Percentiles rank a stretch among this genome's conserved stretches.
Evolutionary conservation across 441 rosid species (phyloP).

Genomic region (Brassica hybrid): DNA sequence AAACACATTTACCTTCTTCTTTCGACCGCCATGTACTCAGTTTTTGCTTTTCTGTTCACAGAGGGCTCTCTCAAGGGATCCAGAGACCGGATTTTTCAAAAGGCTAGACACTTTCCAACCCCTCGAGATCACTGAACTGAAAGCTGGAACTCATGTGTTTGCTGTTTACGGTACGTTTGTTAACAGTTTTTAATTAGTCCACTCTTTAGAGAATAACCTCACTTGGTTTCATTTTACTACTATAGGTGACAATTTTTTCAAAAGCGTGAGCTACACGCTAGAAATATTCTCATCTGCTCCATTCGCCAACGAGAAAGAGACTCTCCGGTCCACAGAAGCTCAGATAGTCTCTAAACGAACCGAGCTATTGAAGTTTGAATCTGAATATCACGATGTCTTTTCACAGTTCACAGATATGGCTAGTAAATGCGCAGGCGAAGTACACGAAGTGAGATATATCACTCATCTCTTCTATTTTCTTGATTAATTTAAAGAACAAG

Average conservation of each 20-base stretch:
- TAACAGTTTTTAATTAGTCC: conserved; percentile 4
- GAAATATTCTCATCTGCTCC: conserved; percentile 88
- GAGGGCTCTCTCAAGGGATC: conserved; percentile 86
- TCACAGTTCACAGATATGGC: conserved; percentile 93
- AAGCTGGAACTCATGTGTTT: conserved; percentile 81
- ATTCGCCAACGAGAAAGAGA: conserved; percentile 65
- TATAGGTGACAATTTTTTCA: conserved; percentile 90
- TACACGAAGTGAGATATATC: conserved; percentile 63
- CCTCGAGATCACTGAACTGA: conserved; percentile 85
- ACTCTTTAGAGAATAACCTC: not conserved
- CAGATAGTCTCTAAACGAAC: conserved; percentile 74
- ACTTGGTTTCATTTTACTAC: conserved; percentile 28
- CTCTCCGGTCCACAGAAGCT: conserved; percentile 77
- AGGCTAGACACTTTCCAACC: conserved; percentile 92
- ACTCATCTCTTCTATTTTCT: not conserved
- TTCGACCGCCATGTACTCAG: conserved; percentile 25
- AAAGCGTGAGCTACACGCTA: conserved; percentile 81
- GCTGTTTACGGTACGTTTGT: conserved; percentile 82
- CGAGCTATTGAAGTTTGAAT: conserved; percentile 83
- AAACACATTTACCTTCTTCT: not conserved
- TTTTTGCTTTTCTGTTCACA: conserved; percentile 39
- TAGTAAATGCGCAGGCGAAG: conserved; percentile 79
- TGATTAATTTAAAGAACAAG: not conserved
- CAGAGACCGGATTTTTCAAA: conserved; percentile 83
- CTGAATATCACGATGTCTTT: conserved; percentile 88